Evolutionary conservation across 768 basidiomycete species (phyloP).

Genomic region (Kwoniella shandongensis): DNA sequence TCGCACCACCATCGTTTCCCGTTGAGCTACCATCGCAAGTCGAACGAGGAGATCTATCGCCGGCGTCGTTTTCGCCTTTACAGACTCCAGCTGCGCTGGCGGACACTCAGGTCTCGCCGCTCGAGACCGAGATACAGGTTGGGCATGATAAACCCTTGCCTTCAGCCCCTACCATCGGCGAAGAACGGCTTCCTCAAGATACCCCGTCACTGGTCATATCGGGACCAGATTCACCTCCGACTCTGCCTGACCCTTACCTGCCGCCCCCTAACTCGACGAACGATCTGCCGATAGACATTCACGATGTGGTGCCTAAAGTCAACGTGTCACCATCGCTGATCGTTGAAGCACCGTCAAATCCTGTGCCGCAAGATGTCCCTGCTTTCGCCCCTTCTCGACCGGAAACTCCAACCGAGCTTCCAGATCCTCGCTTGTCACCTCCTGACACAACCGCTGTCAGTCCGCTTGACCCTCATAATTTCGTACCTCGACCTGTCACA

Average conservation of each 20-base stretch:
- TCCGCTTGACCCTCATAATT: conserved; percentile 12
- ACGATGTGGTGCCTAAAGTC: conserved; percentile 11
- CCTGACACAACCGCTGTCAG: conserved; percentile 6
- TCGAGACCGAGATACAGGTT: too few relatives aligned
- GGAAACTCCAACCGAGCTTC: conserved; percentile 26
- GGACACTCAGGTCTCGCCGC: conserved; percentile 16
- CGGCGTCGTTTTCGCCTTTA: neutral
- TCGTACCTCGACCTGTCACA: conserved; percentile 4
- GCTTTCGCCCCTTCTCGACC: conserved; percentile 9
- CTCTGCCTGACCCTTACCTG: conserved; percentile 31
- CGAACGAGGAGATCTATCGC: neutral
- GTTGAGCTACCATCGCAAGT: conserved; percentile 5
- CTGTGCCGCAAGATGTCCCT: conserved; percentile 2
- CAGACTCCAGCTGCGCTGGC: conserved; percentile 5
- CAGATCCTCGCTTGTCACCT: conserved; percentile 19
- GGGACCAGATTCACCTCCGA: conserved; percentile 13
- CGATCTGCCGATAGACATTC: conserved; percentile 10
- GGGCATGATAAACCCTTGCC: conserved; percentile 23
- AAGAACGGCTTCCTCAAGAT: conserved; percentile 10
- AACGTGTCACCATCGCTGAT: conserved; percentile 14
- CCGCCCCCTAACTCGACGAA: conserved; percentile 29
- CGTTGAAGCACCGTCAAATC: conserved; percentile 17
- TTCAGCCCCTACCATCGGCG: conserved; percentile 12
- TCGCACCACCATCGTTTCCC: conserved; percentile 2
- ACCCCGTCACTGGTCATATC: conserved; percentile 6